Conservation (phyloP, 148 eudicot species). For the Suaeda aralocaspica region DNA sequence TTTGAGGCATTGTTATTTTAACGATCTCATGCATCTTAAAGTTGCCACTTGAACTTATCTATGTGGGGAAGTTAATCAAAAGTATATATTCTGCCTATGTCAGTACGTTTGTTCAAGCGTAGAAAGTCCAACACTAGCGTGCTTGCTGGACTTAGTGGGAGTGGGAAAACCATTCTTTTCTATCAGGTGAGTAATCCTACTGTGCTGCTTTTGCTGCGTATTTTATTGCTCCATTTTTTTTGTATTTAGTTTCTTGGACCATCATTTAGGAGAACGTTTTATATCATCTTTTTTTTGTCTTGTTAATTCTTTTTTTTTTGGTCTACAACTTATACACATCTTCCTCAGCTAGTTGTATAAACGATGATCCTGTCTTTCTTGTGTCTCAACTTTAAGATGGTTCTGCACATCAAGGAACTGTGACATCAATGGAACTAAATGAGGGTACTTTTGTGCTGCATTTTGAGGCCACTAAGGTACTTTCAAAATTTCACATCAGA, state of each 20-base stretch:
- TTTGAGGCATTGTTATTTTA: too few relatives aligned
- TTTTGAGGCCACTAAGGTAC: conserved; percentile 64
- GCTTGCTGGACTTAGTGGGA: conserved; percentile 81
- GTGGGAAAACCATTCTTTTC: conserved; percentile 85
- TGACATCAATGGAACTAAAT: conserved; percentile 90
- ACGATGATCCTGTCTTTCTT: conserved; percentile 11
- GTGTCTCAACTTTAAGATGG: conserved; percentile 78
- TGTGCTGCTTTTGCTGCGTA: neutral
- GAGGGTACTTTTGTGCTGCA: conserved; percentile 80
- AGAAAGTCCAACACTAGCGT: conserved; percentile 66
- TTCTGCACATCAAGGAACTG: conserved; percentile 81
- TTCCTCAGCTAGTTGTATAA: neutral
- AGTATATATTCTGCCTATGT: conserved; percentile 17
- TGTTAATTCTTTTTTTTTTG: neutral
- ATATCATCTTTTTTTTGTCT: neutral
- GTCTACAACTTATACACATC: neutral
- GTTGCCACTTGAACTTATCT: neutral
- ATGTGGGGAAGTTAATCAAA: neutral
- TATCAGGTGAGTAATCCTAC: conserved; percentile 56
- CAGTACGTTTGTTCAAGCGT: conserved; percentile 72
- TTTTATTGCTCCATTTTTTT: neutral
- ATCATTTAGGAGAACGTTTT: neutral
- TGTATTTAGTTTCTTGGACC: neutral
- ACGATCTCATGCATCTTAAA: neutral
- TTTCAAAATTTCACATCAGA: neutral